Evolutionary conservation across 2,329 filamentous ascomycete genomes (phyloP), one percentile per base, ranked within the genome.

Genomic region (Xylariaceae sp.): DNA sequence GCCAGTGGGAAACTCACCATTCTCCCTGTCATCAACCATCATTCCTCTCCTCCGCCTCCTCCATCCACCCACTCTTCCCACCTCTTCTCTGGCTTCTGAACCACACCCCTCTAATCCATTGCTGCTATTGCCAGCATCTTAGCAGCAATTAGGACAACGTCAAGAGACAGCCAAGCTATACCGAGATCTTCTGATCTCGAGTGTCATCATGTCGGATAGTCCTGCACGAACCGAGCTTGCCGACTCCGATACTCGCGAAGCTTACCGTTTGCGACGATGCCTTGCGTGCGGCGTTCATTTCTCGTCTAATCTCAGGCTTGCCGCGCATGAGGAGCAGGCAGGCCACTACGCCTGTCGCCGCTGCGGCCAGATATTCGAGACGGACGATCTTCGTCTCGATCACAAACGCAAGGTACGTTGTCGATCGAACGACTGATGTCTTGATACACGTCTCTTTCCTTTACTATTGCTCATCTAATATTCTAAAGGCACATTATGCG

Each of bases 401-500:
- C 68, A 69, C 51, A 64, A 61, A 45, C 47, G 53, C 10, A 53
- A 66, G 39, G 66, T 67, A 58, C 51, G 61, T 9, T 59, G 23
- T 5, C 5, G 23, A 30, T 30, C 23, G 23, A 30, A 30, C 23
- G 23, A 34, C 1, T 45, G 42, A 9, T 4, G 13, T 3, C 15
- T 15, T 18, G 6, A 18, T 9, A 2, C 9, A 4, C 52, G 18
- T 44, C 8, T 49, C 39, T 37, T 17, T n/a, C 34, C 30, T 30
- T 17, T 15, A 6, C 18, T 39, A 7, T 13, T 9, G 37, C 37
- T 42, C 9, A 60, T n/a, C 42, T 15, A 45, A n/a, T 35, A 48
- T 3, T n/a, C 11, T 1, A 13, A 49, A 80, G 77, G 53, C 64
- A 9, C 79, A 81, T 58, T 71, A 72, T 4, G 63, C 72, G 10